Base-by-base conservation (phyloP, 2,329 filamentous ascomycete species). In the Botrytis deweyae region DNA sequence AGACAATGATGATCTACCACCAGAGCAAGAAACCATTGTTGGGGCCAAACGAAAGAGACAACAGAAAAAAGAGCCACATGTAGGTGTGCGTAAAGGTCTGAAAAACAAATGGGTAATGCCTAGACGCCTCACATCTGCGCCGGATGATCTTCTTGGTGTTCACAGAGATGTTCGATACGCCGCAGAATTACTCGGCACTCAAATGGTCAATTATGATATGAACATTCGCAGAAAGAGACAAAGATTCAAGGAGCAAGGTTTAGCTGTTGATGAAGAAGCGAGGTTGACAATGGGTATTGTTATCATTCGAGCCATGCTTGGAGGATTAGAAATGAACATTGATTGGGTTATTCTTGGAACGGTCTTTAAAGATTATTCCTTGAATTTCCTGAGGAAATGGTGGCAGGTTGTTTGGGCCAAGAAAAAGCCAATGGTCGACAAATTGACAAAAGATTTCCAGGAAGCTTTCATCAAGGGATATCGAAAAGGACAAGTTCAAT, bases 391-490 rank as follows among this genome's bases (percentile, higher is more conserved):
- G 55, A 85, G 85, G 36, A 86, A 85, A 67, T 87, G 87, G 73
- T 92, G 90, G 89, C 82, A 84, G 2, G 81, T 81, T 44, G 80
- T 87, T n/a, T 84, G 83, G 40, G 86, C 86, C 75, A 85, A 87
- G 69, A 85, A 87, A 42, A 85, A 84, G 64, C 83, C 84, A 0
- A 86, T 87, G 67, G 84, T 93, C 52, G 83, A 88, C 7, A 86
- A 87, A 59, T 79, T 92, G 63, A 89, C 88, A 8, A 83, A 86
- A 9, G 87, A 88, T 66, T 93, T 95, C 76, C 90, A 92, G 77
- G 84, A 88, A 25, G 85, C 84, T 12, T 93, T 93, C 77, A 82
- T 93, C 9, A 82, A 85, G 65, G 92, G 92, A 0, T 93, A 94
- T 76, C 87, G 90, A 76, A 85, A 84, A 2, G 87, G 87, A 14